A percentile compares a stretch with the other conserved stretches of the same genome.
phyloP scores from a whole-genome alignment of 306 rosid genomes.

The Oxytropis ochrocephala region DNA sequence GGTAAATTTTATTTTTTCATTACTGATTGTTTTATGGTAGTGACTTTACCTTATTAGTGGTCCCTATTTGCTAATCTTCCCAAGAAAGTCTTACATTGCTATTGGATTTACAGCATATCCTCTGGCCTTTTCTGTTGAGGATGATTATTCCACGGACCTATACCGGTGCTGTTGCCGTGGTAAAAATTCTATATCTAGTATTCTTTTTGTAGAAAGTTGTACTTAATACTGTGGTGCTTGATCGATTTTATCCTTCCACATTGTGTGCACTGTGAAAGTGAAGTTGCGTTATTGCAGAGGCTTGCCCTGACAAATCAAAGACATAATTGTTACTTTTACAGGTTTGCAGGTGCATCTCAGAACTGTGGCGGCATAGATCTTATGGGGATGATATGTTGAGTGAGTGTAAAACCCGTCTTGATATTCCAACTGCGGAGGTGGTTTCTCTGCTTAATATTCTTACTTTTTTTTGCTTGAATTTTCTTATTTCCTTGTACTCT shows the following conservation, averaged over 20 bases:
- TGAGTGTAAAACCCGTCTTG: constrained; percentile 69
- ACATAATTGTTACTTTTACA: constrained; percentile 28
- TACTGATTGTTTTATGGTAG: not conserved
- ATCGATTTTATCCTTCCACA: constrained; percentile 8
- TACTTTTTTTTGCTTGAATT: not conserved
- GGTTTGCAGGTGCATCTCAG: constrained; percentile 98
- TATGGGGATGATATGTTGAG: constrained; percentile 51
- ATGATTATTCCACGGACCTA: constrained; percentile 77
- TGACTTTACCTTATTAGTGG: constrained; percentile 13
- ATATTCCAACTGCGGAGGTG: constrained; percentile 84
- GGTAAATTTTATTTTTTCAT: constrained; percentile 37
- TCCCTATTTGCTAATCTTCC: not conserved
- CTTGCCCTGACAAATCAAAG: constrained; percentile 17
- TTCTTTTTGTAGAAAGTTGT: constrained; percentile 2
- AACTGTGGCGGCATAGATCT: constrained; percentile 76
- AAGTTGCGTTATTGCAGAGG: not conserved
- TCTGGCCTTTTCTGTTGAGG: constrained; percentile 95
- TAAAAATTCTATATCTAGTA: constrained; percentile 24
- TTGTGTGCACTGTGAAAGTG: constrained; percentile 1
- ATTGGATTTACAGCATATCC: constrained; percentile 59
- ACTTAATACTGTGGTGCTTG: constrained; percentile 2
- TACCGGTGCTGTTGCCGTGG: constrained; percentile 87
- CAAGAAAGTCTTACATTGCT: not conserved
- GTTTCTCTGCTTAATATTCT: not conserved
- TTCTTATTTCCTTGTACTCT: not conserved